phyloP scores from a whole-genome alignment of 352 stramenopile genomes.

The Phytophthora tentaculata region DNA sequence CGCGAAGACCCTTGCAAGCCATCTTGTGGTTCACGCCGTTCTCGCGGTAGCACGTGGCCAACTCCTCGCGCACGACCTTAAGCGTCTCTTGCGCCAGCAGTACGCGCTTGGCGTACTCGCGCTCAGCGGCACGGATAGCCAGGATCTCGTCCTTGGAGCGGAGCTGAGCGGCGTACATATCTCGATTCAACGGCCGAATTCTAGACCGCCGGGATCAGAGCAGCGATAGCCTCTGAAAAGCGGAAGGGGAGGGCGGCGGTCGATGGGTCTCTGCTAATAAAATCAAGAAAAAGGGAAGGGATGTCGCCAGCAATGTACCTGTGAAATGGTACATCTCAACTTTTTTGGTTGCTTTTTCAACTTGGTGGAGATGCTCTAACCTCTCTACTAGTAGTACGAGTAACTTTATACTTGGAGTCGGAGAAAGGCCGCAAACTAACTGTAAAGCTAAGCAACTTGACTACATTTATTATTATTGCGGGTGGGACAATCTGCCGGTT shows the following conservation, averaged over 20 bases:
- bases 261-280: background rate
- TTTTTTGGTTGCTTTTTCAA: too few species aligned
- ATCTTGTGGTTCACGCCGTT: slow-evolving; percentile 91
- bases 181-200: slow-evolving; percentile 22
- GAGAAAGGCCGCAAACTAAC: too few species aligned
- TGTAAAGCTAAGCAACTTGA: background rate
- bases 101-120: slow-evolving; percentile 76
- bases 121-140: slow-evolving; percentile 75
- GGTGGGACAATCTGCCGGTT: too few species aligned
- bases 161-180: slow-evolving; percentile 75
- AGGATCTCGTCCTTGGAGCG: slow-evolving; percentile 87
- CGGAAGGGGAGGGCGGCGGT: slow-evolving; percentile 17
- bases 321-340: too few species aligned
- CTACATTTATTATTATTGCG: too few species aligned
- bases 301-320: slow-evolving; percentile 7
- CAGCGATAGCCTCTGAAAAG: slow-evolving; percentile 32
- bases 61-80: slow-evolving; percentile 87
- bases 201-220: slow-evolving; percentile 35
- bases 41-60: slow-evolving; percentile 89
- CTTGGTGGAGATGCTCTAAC: too few species aligned
- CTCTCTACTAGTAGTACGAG: too few species aligned
- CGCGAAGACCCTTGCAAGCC: slow-evolving; percentile 79
- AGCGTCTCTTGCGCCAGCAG: slow-evolving; percentile 80
- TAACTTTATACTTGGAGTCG: too few species aligned
- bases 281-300: slow-evolving; percentile 1